Percentiles rank a stretch among this genome's conserved stretches.
Evolutionary conservation across 1,284 basidiomycete species (phyloP).

Genomic region (Ceratobasidium sp.): DNA sequence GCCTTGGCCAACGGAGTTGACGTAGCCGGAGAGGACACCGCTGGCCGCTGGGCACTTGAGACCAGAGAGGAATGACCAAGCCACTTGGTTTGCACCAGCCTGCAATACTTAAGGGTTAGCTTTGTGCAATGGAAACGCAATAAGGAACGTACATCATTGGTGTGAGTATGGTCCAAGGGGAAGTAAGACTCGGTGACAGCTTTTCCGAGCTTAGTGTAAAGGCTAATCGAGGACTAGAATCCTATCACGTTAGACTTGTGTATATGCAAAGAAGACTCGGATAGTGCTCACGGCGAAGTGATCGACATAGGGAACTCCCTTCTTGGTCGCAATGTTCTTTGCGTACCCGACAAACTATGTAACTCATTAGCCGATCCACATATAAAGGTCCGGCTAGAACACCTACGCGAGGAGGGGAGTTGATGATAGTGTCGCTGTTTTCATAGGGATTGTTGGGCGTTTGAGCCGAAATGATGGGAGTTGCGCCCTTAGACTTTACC

Average conservation of each 20-base stretch:
- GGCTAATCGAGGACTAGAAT: constrained; percentile 53
- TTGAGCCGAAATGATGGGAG: constrained; percentile 57
- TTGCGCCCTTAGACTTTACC: constrained; percentile 54
- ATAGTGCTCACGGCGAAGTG: constrained; percentile 48
- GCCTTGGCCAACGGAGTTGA: constrained; percentile 20
- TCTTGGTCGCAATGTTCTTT: constrained; percentile 51
- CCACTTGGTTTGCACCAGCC: constrained; percentile 36
- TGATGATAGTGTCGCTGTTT: constrained; percentile 47
- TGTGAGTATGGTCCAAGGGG: constrained; percentile 59
- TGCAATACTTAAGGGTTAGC: neutral
- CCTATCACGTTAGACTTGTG: neutral
- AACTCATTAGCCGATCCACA: neutral
- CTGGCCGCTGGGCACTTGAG: constrained; percentile 31
- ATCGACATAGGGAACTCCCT: constrained; percentile 55
- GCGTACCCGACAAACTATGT: constrained; percentile 57
- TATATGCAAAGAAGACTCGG: neutral
- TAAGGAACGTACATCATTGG: constrained; percentile 45
- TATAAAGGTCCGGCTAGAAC: neutral
- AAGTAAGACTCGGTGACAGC: constrained; percentile 54
- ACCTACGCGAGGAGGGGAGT: constrained; percentile 48
- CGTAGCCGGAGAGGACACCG: constrained; percentile 7
- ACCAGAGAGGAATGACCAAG: constrained; percentile 37
- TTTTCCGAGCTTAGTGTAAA: constrained; percentile 55
- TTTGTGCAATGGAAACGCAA: neutral
- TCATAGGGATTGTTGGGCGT: constrained; percentile 59